These are phyloP conservation scores for Hondaea fermentalgiana DNA, from an alignment of 108 stramenopile genomes.

Conservation along the genomic window DNA sequence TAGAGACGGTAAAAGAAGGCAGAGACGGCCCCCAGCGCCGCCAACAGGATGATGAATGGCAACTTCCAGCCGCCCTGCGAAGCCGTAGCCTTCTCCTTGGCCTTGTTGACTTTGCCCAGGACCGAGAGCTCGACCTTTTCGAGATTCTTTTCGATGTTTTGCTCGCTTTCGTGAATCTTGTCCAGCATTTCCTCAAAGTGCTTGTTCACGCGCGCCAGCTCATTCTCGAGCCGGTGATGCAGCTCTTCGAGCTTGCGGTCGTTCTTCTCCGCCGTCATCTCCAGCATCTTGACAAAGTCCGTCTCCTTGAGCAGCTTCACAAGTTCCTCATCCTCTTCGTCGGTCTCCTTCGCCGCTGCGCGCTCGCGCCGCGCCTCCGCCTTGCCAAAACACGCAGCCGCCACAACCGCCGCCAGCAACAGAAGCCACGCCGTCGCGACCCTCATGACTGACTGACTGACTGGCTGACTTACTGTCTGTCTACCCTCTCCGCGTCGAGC, in stretches of 20 bases:
- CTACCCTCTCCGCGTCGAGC: too few relatives aligned
- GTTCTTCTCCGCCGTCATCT: not conserved
- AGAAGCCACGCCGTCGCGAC: too few relatives aligned
- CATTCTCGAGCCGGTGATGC: not conserved
- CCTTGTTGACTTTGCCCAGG: not conserved
- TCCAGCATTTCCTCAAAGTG: constrained; percentile 20
- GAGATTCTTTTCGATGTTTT: constrained; percentile 5
- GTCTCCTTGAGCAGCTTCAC: constrained; percentile 4
- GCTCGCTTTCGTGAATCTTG: not conserved
- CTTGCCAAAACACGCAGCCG: too few relatives aligned
- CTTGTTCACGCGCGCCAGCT: not conserved
- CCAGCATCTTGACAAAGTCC: constrained; percentile 18
- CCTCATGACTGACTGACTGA: too few relatives aligned
- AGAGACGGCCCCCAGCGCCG: not conserved
- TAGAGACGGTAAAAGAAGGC: not conserved
- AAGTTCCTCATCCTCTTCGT: not conserved
- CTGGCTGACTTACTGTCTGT: too few relatives aligned
- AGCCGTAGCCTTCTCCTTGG: not conserved
- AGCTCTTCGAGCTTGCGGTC: not conserved
- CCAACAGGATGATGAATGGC: not conserved
- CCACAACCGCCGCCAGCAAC: too few relatives aligned
- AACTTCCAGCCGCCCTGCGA: not conserved
- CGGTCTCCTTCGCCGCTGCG: not conserved
- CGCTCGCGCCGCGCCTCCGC: not conserved
- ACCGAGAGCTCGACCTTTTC: constrained; percentile 8